Evolutionary conservation across 2,329 filamentous ascomycete genomes (phyloP), one percentile per base, ranked within the genome.

Genomic region (Xenoacremonium recifei): DNA sequence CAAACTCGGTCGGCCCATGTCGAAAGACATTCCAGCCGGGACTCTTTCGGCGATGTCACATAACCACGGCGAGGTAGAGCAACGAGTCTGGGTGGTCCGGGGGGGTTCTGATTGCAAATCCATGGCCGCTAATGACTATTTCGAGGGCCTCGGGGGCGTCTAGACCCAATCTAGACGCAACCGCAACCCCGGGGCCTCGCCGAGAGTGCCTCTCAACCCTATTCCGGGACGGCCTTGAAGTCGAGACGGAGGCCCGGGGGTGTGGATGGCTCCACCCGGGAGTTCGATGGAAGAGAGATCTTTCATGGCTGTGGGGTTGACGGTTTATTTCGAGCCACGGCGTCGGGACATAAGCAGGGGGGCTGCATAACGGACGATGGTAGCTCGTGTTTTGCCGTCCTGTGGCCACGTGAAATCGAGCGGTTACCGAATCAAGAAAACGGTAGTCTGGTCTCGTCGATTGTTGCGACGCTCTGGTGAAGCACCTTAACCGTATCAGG

Each of bases 271-370:
- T 40, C 47, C 41, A 32, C 47, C 30, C 49, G 53, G 53, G 55
- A 51, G 18, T 15, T 35, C 18, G 35, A 38, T 38, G 21, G 36
- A 15, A 27, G 17, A 23, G 27, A 32, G 31, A 50, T 47, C 39
- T 41, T 42, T 47, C 31, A 36, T 32, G 25, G 38, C 19, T 53
- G 50, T 52, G 54, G 52, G 50, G 54, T 42, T 41, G 43, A 41
- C 19, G 39, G 17, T 51, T n/a, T 56, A 56, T 57, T 57, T 57
- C 55, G 41, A 45, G 47, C 18, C 34, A 50, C 31, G 32, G 23
- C 15, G 34, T 49, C 36, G 35, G 50, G 29, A 49, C 42, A 47
- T 48, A 43, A 50, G 47, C 47, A 49, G 44, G 51, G 49, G 44
- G 39, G 42, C 32, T 44, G 42, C 42, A 48, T 45, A 40, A 54